Conservation (phyloP, 306 rosid species). For the Comarum palustre region DNA sequence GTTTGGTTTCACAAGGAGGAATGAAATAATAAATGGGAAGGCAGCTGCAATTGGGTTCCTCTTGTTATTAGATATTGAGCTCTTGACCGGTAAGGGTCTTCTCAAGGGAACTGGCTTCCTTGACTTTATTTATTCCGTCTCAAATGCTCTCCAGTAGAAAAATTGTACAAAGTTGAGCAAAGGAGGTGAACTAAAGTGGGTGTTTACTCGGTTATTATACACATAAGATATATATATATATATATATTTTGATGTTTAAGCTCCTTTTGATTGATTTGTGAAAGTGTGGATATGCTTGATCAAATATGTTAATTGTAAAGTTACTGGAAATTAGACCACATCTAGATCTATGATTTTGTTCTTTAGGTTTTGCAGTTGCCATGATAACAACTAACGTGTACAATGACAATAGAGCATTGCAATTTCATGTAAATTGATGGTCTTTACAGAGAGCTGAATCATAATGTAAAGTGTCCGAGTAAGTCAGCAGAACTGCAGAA, state of each 20-base stretch:
- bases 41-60: constrained; percentile 88
- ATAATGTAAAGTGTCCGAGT: not conserved
- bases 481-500: not conserved
- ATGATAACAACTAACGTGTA: not conserved
- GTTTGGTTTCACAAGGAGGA: constrained; percentile 71
- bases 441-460: not conserved
- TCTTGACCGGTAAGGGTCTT: constrained; percentile 89
- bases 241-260: constrained; percentile 8
- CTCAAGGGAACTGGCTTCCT: constrained; percentile 93
- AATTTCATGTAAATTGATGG: not conserved
- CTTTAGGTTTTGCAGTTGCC: not conserved
- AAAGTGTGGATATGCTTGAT: constrained; percentile 3
- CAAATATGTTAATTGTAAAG: not conserved
- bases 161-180: constrained; percentile 20
- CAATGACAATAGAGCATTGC: not conserved
- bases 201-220: not conserved
- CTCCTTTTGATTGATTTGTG: not conserved
- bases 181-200: not conserved
- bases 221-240: too few species aligned
- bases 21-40: constrained; percentile 83
- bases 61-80: constrained; percentile 83
- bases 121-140: constrained; percentile 68
- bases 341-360: constrained; percentile 4
- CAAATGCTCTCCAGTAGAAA: constrained; percentile 53
- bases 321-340: not conserved